Percentiles rank a stretch among this genome's conserved stretches.
Conservation (phyloP, 169 alveolate species). For the Eimeria necatrix region DNA sequence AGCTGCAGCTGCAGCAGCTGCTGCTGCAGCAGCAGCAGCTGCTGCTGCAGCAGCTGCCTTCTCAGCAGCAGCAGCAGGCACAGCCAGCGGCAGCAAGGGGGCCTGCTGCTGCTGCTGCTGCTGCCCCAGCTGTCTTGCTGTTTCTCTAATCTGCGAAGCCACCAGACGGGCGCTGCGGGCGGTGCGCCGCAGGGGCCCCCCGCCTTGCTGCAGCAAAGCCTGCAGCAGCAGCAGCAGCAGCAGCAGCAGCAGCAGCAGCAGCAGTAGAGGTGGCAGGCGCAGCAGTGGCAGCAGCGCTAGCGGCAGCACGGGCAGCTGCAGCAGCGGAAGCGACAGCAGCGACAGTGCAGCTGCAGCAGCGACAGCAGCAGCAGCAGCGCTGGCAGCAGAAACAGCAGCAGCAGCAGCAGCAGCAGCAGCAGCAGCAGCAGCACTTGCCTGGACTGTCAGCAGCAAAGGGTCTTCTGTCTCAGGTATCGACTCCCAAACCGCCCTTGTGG, state of each 20-base stretch:
- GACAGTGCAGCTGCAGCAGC: too few species aligned
- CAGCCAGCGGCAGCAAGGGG: not conserved
- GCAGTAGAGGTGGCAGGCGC: too few species aligned
- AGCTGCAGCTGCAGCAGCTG: not conserved
- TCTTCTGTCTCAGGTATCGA: constrained; percentile 49
- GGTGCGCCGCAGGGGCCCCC: not conserved
- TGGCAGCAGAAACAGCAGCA: constrained; percentile 2
- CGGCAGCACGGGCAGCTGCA: too few species aligned
- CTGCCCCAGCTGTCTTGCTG: not conserved
- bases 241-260: constrained; percentile 13
- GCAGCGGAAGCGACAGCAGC: constrained; percentile 36
- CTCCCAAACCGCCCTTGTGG: constrained; percentile 40
- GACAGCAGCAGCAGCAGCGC: constrained; percentile 14
- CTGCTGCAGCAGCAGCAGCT: not conserved
- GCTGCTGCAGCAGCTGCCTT: too few species aligned
- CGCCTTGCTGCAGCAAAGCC: constrained; percentile 26
- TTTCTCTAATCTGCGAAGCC: constrained; percentile 22
- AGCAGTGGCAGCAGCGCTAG: too few species aligned
- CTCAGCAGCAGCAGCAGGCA: not conserved
- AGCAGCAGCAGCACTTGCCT: constrained; percentile 39
- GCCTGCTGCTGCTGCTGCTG: not conserved
- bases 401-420: constrained; percentile 29
- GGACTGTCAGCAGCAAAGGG: constrained; percentile 55
- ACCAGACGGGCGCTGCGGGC: constrained; percentile 42
- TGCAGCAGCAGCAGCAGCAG: not conserved